Percentiles rank a stretch among this genome's conserved stretches.
Conservation (phyloP, 768 basidiomycete genomes). For the Polyporus arcularius region DNA sequence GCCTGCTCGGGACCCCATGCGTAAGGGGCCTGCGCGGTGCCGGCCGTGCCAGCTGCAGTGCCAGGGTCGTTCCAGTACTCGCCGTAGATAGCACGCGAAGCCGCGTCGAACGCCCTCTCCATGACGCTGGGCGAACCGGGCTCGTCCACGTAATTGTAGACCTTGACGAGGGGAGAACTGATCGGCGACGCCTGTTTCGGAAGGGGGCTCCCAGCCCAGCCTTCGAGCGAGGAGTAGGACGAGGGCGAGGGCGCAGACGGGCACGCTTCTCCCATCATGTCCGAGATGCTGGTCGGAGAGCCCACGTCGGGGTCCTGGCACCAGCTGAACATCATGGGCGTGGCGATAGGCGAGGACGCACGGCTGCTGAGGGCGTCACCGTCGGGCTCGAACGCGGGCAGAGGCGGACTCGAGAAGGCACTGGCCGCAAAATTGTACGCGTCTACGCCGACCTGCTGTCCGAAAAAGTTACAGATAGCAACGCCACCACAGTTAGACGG, state of each 20-base stretch:
- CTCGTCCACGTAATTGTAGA: conserved; percentile 14
- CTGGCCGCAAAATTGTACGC: not conserved
- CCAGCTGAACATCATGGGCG: conserved; percentile 6
- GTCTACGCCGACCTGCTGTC: conserved; percentile 1
- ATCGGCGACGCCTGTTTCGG: conserved; percentile 21
- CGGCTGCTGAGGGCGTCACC: conserved; percentile 17
- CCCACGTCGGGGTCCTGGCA: conserved; percentile 8
- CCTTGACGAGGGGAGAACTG: conserved; percentile 2
- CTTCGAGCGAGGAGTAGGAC: conserved; percentile 30
- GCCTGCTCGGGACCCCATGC: conserved; percentile 1
- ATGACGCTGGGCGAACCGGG: conserved; percentile 21
- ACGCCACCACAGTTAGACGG: conserved; percentile 13
- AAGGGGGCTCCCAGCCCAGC: conserved; percentile 27
- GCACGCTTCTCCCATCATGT: conserved; percentile 12
- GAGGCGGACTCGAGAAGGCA: conserved; percentile 15
- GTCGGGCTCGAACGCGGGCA: conserved; percentile 19
- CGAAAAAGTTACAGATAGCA: not conserved
- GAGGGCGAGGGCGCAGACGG: conserved; percentile 17
- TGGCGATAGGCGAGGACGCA: conserved; percentile 13
- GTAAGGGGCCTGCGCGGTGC: conserved; percentile 6
- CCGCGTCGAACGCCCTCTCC: conserved; percentile 30
- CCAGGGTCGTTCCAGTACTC: conserved; percentile 11
- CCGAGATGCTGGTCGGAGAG: conserved; percentile 9
- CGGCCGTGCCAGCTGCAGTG: conserved; percentile 2
- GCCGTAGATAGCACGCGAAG: conserved; percentile 18